phyloP scores from a whole-genome alignment of 2,329 filamentous ascomycete species.

The Bipolaris oryzae region DNA sequence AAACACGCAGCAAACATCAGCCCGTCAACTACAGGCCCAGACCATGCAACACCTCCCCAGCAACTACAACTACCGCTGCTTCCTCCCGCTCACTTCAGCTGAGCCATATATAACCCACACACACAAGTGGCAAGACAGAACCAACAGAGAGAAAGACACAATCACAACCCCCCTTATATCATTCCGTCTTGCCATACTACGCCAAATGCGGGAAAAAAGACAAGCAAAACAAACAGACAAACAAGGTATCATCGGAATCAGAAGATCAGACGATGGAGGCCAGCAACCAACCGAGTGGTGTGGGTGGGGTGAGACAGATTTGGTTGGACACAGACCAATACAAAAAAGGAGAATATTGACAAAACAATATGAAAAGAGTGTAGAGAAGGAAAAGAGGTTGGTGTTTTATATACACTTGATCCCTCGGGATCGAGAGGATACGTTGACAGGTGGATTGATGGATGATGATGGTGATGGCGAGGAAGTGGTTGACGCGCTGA shows the following conservation, averaged over 20 bases:
- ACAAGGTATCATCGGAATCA: constrained; percentile 5
- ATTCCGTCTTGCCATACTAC: constrained; percentile 13
- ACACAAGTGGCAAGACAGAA: neutral
- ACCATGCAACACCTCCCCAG: neutral
- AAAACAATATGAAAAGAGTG: constrained; percentile 8
- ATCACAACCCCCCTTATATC: neutral
- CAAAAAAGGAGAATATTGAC: constrained; percentile 1
- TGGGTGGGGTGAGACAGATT: neutral
- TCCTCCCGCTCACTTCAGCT: neutral
- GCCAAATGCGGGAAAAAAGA: constrained; percentile 2
- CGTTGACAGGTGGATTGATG: neutral
- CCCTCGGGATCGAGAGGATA: neutral
- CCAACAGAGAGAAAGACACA: neutral
- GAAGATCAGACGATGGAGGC: constrained; percentile 3
- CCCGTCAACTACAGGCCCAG: neutral
- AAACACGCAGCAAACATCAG: neutral
- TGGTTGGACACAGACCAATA: constrained; percentile 12
- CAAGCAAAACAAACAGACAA: neutral
- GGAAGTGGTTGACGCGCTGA: constrained; percentile 10
- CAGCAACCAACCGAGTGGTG: constrained; percentile 1
- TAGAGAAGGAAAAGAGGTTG: constrained; percentile 4
- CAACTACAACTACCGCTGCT: neutral
- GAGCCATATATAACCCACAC: neutral
- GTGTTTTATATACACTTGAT: constrained; percentile 7
- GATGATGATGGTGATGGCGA: neutral